phyloP scores from a whole-genome alignment of 768 basidiomycete species.

The Pulveroboletus sp. region DNA sequence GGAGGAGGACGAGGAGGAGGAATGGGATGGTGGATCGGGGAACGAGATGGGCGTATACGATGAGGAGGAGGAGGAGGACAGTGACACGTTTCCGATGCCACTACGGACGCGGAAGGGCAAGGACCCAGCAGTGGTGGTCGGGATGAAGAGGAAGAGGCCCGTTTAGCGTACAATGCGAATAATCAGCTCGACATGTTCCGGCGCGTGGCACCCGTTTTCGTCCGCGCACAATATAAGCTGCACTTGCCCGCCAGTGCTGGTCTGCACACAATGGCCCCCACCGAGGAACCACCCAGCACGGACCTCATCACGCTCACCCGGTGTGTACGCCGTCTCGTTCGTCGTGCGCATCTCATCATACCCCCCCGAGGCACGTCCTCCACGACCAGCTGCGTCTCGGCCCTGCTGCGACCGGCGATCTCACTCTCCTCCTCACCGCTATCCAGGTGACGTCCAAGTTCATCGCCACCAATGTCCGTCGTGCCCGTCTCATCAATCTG shows the following conservation, averaged over 20 bases:
- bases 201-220: conserved; percentile 29
- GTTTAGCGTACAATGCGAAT: conserved; percentile 16
- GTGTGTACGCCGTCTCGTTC: conserved; percentile 38
- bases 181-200: conserved; percentile 23
- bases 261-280: conserved; percentile 24
- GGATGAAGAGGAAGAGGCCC: conserved; percentile 60
- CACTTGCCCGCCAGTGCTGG: neutral
- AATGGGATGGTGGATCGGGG: conserved; percentile 36
- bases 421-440: conserved; percentile 91
- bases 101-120: conserved; percentile 67
- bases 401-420: conserved; percentile 82
- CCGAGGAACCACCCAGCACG: conserved; percentile 70
- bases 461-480: conserved; percentile 96
- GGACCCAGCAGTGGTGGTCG: conserved; percentile 44
- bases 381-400: conserved; percentile 83
- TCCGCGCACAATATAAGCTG: conserved; percentile 15
- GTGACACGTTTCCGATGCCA: conserved; percentile 65
- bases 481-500: conserved; percentile 97
- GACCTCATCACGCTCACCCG: conserved; percentile 93
- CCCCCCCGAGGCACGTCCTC: conserved; percentile 73
- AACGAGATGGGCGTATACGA: conserved; percentile 35
- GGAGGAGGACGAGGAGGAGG: conserved; percentile 36
- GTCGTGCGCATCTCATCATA: conserved; percentile 4
- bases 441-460: conserved; percentile 97
- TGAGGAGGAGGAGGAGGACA: conserved; percentile 70